These are phyloP conservation scores for Picea engelmannii DNA, from an alignment of 83 land plant genomes.

Conservation along the genomic window DNA sequence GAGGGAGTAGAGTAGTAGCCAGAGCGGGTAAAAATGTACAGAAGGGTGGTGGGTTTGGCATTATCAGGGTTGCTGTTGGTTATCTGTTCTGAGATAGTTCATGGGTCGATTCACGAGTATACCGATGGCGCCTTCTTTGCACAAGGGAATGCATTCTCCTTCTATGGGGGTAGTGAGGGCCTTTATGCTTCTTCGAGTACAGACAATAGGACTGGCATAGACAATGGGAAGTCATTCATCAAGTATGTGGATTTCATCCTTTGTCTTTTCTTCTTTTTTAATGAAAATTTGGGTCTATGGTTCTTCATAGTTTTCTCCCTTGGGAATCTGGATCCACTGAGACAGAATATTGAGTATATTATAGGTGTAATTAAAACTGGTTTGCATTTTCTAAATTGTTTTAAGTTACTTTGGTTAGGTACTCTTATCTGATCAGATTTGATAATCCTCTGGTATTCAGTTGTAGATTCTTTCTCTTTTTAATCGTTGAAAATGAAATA, in stretches of 20 bases:
- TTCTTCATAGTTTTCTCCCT: not conserved
- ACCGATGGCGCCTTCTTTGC: conserved; percentile 17
- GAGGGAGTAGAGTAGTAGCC: too few relatives aligned
- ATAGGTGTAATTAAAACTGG: not conserved
- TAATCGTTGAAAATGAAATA: too few relatives aligned
- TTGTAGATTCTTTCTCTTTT: too few relatives aligned
- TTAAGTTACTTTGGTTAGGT: not conserved
- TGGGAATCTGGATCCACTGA: not conserved
- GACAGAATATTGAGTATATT: not conserved
- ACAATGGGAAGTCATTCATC: conserved; percentile 41
- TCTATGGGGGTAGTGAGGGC: conserved; percentile 51
- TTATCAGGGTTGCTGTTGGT: not conserved
- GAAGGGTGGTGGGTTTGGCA: not conserved
- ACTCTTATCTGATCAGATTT: not conserved
- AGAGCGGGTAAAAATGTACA: not conserved
- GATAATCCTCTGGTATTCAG: not conserved
- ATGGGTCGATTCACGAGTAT: conserved; percentile 39
- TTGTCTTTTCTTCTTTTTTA: not conserved
- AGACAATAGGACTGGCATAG: not conserved
- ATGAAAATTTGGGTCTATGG: not conserved
- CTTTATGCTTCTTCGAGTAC: conserved; percentile 28
- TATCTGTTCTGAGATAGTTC: not conserved
- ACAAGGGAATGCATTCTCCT: conserved; percentile 35
- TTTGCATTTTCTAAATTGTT: not conserved
- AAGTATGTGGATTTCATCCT: conserved; percentile 13